These are phyloP conservation scores for Dimargaris cristalligena DNA, from an alignment of 192 early-diverging fungal genomes.

Conservation along the genomic window DNA sequence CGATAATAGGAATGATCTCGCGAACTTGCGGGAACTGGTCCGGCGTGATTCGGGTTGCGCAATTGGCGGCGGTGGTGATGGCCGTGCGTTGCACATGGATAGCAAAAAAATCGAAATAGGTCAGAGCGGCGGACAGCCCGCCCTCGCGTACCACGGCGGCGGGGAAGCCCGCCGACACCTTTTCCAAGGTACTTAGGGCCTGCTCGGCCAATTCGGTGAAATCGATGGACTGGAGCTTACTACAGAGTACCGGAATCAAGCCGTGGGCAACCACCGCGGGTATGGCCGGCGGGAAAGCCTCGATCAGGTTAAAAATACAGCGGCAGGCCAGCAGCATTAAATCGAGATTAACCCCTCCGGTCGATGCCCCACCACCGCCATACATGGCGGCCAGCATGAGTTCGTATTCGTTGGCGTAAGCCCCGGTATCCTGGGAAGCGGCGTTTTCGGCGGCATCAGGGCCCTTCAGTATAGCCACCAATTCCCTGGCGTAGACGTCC, in stretches of 20 bases:
- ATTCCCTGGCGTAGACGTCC: slow-evolving; percentile 45
- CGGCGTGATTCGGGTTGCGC: slow-evolving; percentile 31
- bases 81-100: slow-evolving; percentile 68
- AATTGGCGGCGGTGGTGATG: slow-evolving; percentile 56
- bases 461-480: slow-evolving; percentile 43
- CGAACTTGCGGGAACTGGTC: slow-evolving; percentile 39
- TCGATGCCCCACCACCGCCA: slow-evolving; percentile 13
- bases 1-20: slow-evolving; percentile 54
- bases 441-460: slow-evolving; percentile 11
- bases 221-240: slow-evolving; percentile 66
- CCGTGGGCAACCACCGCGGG: slow-evolving; percentile 47
- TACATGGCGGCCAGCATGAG: slow-evolving; percentile 26
- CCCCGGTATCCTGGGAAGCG: slow-evolving; percentile 17
- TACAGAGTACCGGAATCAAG: slow-evolving; percentile 48
- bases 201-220: slow-evolving; percentile 90
- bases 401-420: slow-evolving; percentile 17
- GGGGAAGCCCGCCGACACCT: slow-evolving; percentile 57
- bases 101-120: slow-evolving; percentile 82
- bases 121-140: slow-evolving; percentile 56
- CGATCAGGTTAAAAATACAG: slow-evolving; percentile 77
- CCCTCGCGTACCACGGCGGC: slow-evolving; percentile 45
- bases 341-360: slow-evolving; percentile 38
- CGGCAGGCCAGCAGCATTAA: slow-evolving; percentile 80
- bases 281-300: slow-evolving; percentile 58
- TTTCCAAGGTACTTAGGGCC: slow-evolving; percentile 56